phyloP scores from a whole-genome alignment of 192 early-diverging fungal genomes.

The Linnemannia elongata region DNA sequence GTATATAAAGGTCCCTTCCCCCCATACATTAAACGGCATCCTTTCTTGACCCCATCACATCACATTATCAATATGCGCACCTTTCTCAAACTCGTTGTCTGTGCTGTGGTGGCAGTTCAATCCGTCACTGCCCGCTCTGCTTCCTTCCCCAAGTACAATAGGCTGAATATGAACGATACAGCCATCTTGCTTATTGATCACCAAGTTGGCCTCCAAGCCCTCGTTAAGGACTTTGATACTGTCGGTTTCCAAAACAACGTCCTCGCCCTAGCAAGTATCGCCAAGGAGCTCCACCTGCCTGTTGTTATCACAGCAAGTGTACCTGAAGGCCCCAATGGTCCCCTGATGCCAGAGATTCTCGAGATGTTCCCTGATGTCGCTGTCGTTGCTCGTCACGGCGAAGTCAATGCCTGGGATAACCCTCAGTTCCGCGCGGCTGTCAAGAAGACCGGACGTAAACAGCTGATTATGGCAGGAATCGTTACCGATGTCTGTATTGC shows the following conservation, averaged over 20 bases:
- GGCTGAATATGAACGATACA: conserved; percentile 32
- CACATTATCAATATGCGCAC: conserved; percentile 22
- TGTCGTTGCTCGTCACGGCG: conserved; percentile 42
- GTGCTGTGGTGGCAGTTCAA: conserved; percentile 26
- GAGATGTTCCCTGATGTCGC: conserved; percentile 45
- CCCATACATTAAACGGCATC: conserved; percentile 21
- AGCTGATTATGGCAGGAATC: conserved; percentile 48
- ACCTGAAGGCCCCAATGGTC: conserved; percentile 47
- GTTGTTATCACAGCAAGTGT: conserved; percentile 44
- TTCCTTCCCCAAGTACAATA: conserved; percentile 32
- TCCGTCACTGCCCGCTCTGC: conserved; percentile 20
- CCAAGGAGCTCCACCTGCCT: conserved; percentile 37
- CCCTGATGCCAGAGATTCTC: conserved; percentile 24
- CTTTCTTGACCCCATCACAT: conserved; percentile 12
- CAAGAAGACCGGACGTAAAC: conserved; percentile 47
- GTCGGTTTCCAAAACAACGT: conserved; percentile 33
- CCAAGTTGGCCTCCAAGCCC: conserved; percentile 37
- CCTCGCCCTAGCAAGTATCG: conserved; percentile 28
- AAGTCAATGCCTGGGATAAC: conserved; percentile 54
- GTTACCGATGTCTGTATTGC: conserved; percentile 55
- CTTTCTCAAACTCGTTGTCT: conserved; percentile 30
- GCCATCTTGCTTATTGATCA: conserved; percentile 51
- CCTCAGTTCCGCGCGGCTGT: conserved; percentile 36
- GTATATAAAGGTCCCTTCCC: conserved; percentile 16
- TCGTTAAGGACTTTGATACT: conserved; percentile 38